Percentiles rank a stretch among this genome's conserved stretches.
Conservation (phyloP, 495 filamentous ascomycete species). For the Daldinia decipiens region DNA sequence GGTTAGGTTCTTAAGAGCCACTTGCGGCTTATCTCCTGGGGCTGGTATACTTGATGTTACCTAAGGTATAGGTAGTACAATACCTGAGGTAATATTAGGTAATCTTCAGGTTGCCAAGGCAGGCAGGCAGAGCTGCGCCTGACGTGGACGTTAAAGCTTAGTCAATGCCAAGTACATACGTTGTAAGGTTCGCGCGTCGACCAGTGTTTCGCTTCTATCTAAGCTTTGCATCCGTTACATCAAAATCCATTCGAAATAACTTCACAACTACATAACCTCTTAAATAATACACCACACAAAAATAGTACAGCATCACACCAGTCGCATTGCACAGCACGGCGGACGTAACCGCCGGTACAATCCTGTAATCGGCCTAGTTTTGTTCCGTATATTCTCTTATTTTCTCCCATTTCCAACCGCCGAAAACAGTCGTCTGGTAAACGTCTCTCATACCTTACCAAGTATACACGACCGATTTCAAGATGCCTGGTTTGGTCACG, state of each 20-base stretch:
- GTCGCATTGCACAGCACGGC: conserved; percentile 12
- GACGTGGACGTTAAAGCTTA: conserved; percentile 43
- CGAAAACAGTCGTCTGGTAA: conserved; percentile 7
- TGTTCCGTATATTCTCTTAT: conserved; percentile 20
- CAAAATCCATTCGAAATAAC: conserved; percentile 20
- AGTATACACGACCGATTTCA: conserved; percentile 27
- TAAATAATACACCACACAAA: conserved; percentile 10
- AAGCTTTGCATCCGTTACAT: conserved; percentile 7
- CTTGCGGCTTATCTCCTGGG: background rate
- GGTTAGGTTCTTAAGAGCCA: too few relatives aligned
- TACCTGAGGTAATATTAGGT: background rate
- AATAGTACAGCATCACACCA: conserved; percentile 1
- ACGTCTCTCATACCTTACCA: conserved; percentile 1
- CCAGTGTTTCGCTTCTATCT: background rate
- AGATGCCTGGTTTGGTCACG: conserved; percentile 93
- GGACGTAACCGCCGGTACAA: background rate
- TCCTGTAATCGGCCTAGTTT: background rate
- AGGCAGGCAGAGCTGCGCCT: conserved; percentile 51
- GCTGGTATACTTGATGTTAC: background rate
- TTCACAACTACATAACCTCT: conserved; percentile 12
- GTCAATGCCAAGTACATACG: too few relatives aligned
- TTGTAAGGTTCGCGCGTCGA: too few relatives aligned
- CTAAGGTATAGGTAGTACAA: too few relatives aligned
- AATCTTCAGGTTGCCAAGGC: conserved; percentile 18
- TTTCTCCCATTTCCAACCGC: background rate